Conservation (phyloP, 169 alveolate genomes). For the Plasmodium berghei region DNA sequence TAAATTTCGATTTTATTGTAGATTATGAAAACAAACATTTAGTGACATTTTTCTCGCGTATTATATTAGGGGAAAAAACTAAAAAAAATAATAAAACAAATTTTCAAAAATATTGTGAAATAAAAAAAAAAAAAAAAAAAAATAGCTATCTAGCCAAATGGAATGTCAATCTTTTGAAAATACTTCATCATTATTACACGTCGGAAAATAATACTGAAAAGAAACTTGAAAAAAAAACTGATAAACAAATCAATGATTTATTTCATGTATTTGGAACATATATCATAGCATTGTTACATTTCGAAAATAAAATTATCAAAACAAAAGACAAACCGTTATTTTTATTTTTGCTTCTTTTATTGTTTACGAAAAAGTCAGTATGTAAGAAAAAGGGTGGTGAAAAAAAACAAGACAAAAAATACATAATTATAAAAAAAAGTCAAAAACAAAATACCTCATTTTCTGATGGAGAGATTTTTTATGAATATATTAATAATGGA, state of each 20-base stretch:
- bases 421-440: slow-evolving; percentile 7
- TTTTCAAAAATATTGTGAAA: no score
- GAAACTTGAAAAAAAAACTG: neutral
- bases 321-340: slow-evolving; percentile 42
- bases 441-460: slow-evolving; percentile 6
- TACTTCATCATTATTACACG: slow-evolving; percentile 6
- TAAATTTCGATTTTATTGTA: slow-evolving; percentile 9
- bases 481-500: neutral
- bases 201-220: neutral
- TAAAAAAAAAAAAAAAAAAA: no score
- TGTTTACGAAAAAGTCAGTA: slow-evolving; percentile 10
- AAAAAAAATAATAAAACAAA: neutral
- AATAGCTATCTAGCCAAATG: neutral
- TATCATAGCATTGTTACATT: slow-evolving; percentile 31
- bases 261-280: neutral
- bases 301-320: slow-evolving; percentile 55
- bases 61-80: slow-evolving; percentile 12
- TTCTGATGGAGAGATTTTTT: neutral
- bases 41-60: slow-evolving; percentile 2
- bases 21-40: neutral
- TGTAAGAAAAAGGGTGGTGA: slow-evolving; percentile 2
- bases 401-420: neutral
- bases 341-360: slow-evolving; percentile 50
- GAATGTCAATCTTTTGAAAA: slow-evolving; percentile 47
- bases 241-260: slow-evolving; percentile 17